Evolutionary conservation across 176 grass and related monocot species (phyloP).

Genomic region (Olyra latifolia): DNA sequence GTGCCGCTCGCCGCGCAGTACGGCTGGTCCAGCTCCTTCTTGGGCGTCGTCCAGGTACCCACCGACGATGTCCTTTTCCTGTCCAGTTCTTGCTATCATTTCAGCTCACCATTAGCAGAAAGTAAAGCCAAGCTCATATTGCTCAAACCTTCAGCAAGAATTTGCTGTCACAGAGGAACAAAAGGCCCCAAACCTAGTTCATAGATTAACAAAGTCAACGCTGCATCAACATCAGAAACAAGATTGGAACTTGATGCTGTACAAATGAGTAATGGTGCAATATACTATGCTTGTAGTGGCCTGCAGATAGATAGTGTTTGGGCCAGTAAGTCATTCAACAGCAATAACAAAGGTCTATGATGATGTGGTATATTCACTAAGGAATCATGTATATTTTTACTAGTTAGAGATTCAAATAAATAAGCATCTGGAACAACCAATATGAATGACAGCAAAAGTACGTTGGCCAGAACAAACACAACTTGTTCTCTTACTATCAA

Average conservation of each 20-base stretch:
- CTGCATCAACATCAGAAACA: slow-evolving; percentile 13
- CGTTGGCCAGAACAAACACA: not conserved
- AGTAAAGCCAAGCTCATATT: not conserved
- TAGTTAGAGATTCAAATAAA: not conserved
- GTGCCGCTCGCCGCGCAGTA: slow-evolving; percentile 81
- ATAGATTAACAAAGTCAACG: slow-evolving; percentile 19
- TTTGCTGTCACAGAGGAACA: not conserved
- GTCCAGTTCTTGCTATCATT: not conserved
- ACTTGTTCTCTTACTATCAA: not conserved
- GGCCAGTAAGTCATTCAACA: not conserved
- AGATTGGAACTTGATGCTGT: not conserved
- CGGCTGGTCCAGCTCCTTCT: slow-evolving; percentile 86
- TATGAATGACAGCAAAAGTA: not conserved
- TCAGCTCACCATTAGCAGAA: not conserved
- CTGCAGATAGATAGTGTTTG: not conserved
- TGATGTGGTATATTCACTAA: not conserved
- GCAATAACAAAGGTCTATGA: not conserved
- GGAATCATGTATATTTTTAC: not conserved
- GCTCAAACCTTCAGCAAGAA: slow-evolving; percentile 9
- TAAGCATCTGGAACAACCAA: not conserved
- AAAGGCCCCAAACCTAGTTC: not conserved
- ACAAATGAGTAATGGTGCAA: no score
- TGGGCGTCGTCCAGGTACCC: slow-evolving; percentile 84
- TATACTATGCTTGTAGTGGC: not conserved
- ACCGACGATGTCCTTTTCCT: not conserved